Conservation (phyloP, 495 filamentous ascomycete species). For the Lasiosphaeria ovina region DNA sequence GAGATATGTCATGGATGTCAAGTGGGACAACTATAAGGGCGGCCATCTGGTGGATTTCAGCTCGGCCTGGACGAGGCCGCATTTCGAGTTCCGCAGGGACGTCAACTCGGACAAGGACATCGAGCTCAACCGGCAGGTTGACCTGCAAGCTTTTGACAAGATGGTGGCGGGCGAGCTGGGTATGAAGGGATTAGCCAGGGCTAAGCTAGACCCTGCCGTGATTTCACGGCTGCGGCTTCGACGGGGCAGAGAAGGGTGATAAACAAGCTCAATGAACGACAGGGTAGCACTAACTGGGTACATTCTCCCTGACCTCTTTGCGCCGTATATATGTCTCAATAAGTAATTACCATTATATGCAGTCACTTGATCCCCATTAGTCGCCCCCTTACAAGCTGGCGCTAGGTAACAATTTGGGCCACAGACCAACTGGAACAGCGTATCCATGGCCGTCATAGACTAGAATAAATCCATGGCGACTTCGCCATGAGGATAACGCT, state of each 20-base stretch:
- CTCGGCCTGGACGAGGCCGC: neutral
- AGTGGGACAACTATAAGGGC: neutral
- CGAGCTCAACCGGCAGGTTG: neutral
- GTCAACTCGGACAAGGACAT: neutral
- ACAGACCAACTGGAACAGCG: no score
- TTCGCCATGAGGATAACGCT: no score
- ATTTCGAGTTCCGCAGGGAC: conserved; percentile 4
- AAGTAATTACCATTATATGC: neutral
- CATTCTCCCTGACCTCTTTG: neutral
- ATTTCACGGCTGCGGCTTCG: neutral
- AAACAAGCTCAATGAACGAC: neutral
- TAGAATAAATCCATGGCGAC: no score
- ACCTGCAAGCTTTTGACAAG: conserved; percentile 1
- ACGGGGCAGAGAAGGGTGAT: neutral
- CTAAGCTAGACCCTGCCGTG: neutral
- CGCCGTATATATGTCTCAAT: neutral
- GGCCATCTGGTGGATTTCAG: conserved; percentile 4
- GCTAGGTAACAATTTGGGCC: no score
- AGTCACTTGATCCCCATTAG: neutral
- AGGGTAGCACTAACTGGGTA: neutral
- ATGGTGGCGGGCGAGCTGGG: conserved; percentile 1
- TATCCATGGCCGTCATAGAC: no score
- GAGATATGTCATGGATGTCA: conserved; percentile 3
- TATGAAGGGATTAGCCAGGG: neutral
- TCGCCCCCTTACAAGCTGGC: neutral